Base-by-base conservation (phyloP, 2,329 filamentous ascomycete species). In the Pestalotiopsis sp. region DNA sequence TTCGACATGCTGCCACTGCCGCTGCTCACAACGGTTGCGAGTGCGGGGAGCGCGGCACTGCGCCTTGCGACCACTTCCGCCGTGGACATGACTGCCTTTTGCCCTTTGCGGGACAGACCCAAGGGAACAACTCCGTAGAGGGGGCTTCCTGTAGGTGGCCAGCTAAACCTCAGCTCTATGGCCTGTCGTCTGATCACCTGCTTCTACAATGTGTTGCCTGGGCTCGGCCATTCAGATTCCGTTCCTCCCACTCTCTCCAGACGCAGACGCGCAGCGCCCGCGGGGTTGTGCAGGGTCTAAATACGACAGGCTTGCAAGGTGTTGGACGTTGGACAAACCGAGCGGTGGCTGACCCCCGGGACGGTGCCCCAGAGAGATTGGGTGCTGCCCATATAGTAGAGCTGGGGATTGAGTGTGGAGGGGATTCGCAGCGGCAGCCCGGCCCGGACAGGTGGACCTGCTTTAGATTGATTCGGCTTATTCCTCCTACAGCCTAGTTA, bases 221-320 rank as follows among this genome's bases (percentile, higher is more conserved):
- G 27, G 71, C 72, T 75, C 76, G 76, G 77, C 77, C 76, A 78
- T 78, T 78, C 76, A 79, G 71, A 77, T 77, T 75, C 75, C 77
- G 75, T 75, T 72, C 74, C 71, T 71, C 67, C 70, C 52, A 60
- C 67, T 69, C 62, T 69, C 71, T 27, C 17, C 27, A 62, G 59
- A 62, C 59, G 59, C 59, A 62, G 31, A 60, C 68, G 69, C 69
- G 71, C 69, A 67, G 70, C 72, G 61, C 49, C 75, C 75, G 77
- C 76, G 77, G 77, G 77, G 77, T 76, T 68, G 68, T 66, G 70
- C 70, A 76, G 75, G 64, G 75, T 74, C 70, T 70, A 70, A 70
- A 71, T 71, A 70, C 66, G 66, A 63, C 63, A 36, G 31, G 31
- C 31, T 36, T 36, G 31, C 31, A 67, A 58, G 52, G 67, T 41